Evolutionary conservation across 306 rosid genomes (phyloP), one percentile per base, ranked within the genome.

Genomic region (Crataegus laevigata): DNA sequence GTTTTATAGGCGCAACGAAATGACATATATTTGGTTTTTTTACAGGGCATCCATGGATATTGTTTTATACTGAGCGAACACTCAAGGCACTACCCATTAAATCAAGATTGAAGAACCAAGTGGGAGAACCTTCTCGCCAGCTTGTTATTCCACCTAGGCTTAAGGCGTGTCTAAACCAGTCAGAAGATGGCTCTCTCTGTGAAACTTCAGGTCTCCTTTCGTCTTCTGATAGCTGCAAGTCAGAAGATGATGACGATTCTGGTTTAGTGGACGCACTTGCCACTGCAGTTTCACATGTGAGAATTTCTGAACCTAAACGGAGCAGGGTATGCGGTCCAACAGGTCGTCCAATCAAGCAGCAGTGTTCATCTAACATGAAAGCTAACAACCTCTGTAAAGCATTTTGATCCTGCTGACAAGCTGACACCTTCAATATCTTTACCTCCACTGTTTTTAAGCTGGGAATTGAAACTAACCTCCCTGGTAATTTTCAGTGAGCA

Each of bases 361-460:
- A 92, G 75, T 84, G 91, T 80, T 96, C 99, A 61, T 92, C 99
- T 90, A 96, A 92, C 93, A 74, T 94, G 94, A 90, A 86, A 85
- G 84, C 96, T 84, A 94, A 87, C 91, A 87, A 92, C 87, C 99
- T 92, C 78, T 96, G 99, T 87, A 92, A 87, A 92, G 99, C 99
- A 54, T 96, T 92, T 84, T 96, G 87, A 96, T 65, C 87, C 80
- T 77, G 87, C 83, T 82, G 84, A 90, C 89, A 70, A 73, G 22
- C 86, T 84, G 84, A 87, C 88, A 51, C 83, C 54, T 66, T 54
- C 55, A 10, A 28, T 47, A 63, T 76, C 86, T 70, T 79, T 68
- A 67, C 80, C 87, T 78, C 82, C 71, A 69, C 75, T 76, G 78
- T 60, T 82, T 87, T 85, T 60, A 66, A 54, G 86, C 86, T 85